A percentile compares a stretch with the other conserved stretches of the same genome.
Conservation (phyloP, 1,284 basidiomycete genomes). For the Austroboletus novae-zelandiae region DNA sequence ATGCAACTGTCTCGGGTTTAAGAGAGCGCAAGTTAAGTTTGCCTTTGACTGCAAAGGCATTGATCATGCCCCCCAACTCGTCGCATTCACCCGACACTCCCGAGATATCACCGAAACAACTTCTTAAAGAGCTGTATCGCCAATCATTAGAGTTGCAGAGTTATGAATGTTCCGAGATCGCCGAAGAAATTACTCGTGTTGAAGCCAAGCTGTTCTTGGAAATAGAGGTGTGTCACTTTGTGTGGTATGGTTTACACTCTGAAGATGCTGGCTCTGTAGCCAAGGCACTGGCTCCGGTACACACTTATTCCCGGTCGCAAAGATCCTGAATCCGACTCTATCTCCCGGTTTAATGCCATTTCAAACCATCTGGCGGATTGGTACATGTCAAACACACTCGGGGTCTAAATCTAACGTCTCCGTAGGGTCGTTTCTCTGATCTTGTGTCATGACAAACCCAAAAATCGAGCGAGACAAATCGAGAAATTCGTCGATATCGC, state of each 20-base stretch:
- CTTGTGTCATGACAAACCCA: conserved; percentile 71
- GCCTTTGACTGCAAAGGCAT: conserved; percentile 47
- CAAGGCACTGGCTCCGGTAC: conserved; percentile 76
- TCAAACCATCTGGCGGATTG: conserved; percentile 78
- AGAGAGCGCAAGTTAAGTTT: conserved; percentile 67
- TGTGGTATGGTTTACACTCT: conserved; percentile 1
- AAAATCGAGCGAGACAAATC: conserved; percentile 64
- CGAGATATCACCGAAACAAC: conserved; percentile 45
- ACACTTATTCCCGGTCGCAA: conserved; percentile 68
- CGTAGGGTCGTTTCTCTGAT: conserved; percentile 75
- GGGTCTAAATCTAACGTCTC: conserved; percentile 6
- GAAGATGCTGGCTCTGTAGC: conserved; percentile 41
- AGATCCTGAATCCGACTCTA: conserved; percentile 58
- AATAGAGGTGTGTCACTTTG: conserved; percentile 54
- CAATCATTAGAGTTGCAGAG: conserved; percentile 53
- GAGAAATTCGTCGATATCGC: conserved; percentile 79
- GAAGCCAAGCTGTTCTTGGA: conserved; percentile 61
- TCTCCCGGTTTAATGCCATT: conserved; percentile 64
- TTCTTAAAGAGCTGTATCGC: conserved; percentile 60
- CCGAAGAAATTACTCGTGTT: conserved; percentile 74
- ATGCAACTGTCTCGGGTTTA: conserved; percentile 21
- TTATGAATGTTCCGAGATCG: conserved; percentile 61
- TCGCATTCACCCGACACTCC: conserved; percentile 16
- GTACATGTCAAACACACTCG: conserved; percentile 38
- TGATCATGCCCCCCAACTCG: conserved; percentile 22